Evolutionary conservation across 805 yeast species (phyloP), one percentile per base, ranked within the genome.

Genomic region (Zygoascus tannicola): DNA sequence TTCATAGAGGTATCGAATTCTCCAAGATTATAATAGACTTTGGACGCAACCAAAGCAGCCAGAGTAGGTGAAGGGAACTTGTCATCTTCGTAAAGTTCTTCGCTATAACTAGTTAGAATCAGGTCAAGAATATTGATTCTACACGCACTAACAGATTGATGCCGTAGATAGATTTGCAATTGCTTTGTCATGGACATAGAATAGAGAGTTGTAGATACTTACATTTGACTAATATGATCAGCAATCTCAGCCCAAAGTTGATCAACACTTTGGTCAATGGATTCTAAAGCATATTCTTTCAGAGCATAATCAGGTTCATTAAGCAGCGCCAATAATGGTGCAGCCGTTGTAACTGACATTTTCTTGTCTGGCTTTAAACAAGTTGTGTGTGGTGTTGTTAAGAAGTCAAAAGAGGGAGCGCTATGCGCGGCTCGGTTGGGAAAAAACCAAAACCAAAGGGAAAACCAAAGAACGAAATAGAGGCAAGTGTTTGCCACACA

Each of bases 181-280:
- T 15, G 12, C 14, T 32, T 10, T 39, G 41, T 20, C 35, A 38
- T 40, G 28, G 39, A 36, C 34, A n/a, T 44, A 21, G 23, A 23
- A 26, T n/a, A 32, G 34, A 4, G 8, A 16, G 21, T 22, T 35
- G 35, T 20, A 16, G 14, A 8, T 10, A 44, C 60, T 33, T 47
- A 58, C 60, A 92, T 83, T 44, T 84, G 87, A 22, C 85, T 70
- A 49, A 92, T 76, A 57, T 75, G 80, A 66, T 92, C 92, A 46
- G 98, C 94, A 46, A 92, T 84, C 68, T 92, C 97, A 2, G 98
- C 86, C 98, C 98, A 92, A 47, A 86, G 73, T 63, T 85, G 88
- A 66, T 87, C 95, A 41, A 86, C 96, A 41, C 83, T 75, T 22
- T 68, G 74, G 60, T 87, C 84, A 52, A 92, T 75, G 16, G 94